Evolutionary conservation across 768 basidiomycete genomes (phyloP).

Genomic region (Kwoniella botswanensis): DNA sequence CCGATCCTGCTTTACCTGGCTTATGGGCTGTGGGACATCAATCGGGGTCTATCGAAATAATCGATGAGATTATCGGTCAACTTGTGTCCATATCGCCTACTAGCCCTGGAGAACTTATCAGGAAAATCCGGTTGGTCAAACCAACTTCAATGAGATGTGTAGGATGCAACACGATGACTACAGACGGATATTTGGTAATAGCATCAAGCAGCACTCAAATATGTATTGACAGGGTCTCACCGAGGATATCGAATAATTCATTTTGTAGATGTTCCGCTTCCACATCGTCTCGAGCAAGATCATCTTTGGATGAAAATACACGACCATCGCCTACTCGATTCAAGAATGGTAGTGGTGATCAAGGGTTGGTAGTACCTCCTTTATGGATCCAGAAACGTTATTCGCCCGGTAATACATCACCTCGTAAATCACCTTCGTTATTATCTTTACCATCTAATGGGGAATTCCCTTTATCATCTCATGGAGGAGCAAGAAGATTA

Average conservation of each 20-base stretch:
- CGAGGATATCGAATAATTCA: conserved; percentile 4
- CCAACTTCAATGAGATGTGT: conserved; percentile 67
- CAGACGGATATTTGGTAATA: conserved; percentile 70
- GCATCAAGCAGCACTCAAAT: conserved; percentile 72
- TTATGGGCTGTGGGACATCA: conserved; percentile 21
- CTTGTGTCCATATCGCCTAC: conserved; percentile 62
- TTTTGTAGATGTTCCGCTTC: conserved; percentile 33
- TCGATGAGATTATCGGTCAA: conserved; percentile 24
- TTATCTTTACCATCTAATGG: conserved; percentile 43
- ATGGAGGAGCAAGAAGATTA: conserved; percentile 43
- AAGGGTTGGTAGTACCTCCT: conserved; percentile 36
- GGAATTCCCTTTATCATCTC: conserved; percentile 50
- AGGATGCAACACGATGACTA: conserved; percentile 71
- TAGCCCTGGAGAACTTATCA: conserved; percentile 68
- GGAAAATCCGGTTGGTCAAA: conserved; percentile 67
- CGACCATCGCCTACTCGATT: not conserved
- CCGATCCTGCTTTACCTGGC: conserved; percentile 6
- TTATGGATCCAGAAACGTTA: conserved; percentile 13
- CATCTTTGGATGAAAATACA: conserved; percentile 29
- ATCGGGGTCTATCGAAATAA: conserved; percentile 36
- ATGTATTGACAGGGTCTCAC: conserved; percentile 69
- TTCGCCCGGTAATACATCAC: conserved; percentile 33
- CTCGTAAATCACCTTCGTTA: conserved; percentile 38
- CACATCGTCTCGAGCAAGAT: conserved; percentile 3
- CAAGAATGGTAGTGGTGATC: not conserved